phyloP scores from a whole-genome alignment of 129 eudicot genomes.

The Artemisia tridentata region DNA sequence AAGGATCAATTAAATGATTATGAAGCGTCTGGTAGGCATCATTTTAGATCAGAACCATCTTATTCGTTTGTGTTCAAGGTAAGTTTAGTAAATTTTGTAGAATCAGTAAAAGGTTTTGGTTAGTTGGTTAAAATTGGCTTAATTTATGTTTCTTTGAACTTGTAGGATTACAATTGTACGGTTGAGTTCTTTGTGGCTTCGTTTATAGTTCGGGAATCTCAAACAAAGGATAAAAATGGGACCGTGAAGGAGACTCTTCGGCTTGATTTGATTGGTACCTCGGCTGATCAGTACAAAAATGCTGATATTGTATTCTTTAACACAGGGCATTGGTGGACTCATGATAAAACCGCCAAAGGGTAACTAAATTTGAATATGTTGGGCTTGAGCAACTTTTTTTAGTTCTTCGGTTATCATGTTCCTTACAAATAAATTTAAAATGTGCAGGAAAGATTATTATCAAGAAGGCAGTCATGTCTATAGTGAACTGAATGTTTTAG shows the following conservation, averaged over 20 bases:
- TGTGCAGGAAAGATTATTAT: slow-evolving; percentile 56
- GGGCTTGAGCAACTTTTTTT: neutral
- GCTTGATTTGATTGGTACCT: slow-evolving; percentile 51
- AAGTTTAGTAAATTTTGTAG: neutral
- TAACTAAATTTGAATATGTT: slow-evolving; percentile 1
- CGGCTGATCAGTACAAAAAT: slow-evolving; percentile 45
- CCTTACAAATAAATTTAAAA: neutral
- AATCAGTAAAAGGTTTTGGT: no score
- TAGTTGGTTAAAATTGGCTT: neutral
- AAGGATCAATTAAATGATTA: slow-evolving; percentile 44
- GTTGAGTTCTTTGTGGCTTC: slow-evolving; percentile 56
- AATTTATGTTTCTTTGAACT: neutral
- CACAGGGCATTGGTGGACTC: slow-evolving; percentile 75
- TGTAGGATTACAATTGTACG: slow-evolving; percentile 51
- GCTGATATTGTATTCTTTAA: slow-evolving; percentile 54
- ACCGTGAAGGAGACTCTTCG: slow-evolving; percentile 47
- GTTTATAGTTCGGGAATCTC: slow-evolving; percentile 53
- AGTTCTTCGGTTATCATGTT: neutral
- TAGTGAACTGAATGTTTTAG: slow-evolving; percentile 38
- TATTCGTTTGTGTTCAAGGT: slow-evolving; percentile 51
- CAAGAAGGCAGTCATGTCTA: slow-evolving; percentile 69
- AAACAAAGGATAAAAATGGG: slow-evolving; percentile 40
- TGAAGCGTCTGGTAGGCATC: slow-evolving; percentile 58
- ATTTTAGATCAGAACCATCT: slow-evolving; percentile 48
- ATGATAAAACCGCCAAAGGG: slow-evolving; percentile 60